phyloP scores from a whole-genome alignment of 495 filamentous ascomycete genomes.

The Physcia stellaris region DNA sequence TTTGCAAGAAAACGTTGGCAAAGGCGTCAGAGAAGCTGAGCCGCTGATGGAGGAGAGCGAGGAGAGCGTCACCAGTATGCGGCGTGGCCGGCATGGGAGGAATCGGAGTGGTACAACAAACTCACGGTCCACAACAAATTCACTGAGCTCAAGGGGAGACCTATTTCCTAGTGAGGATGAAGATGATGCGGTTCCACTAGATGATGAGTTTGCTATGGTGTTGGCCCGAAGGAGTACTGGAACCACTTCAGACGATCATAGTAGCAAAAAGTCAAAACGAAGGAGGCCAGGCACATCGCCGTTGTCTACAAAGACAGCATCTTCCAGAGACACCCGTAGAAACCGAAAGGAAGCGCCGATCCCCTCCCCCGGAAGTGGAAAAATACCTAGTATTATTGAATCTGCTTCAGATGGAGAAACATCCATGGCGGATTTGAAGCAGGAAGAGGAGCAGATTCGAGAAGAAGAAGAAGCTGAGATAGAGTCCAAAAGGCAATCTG shows the following conservation, averaged over 20 bases:
- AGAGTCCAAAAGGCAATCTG: constrained; percentile 55
- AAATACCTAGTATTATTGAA: constrained; percentile 14
- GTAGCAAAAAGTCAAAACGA: constrained; percentile 53
- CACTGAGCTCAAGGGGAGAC: constrained; percentile 83
- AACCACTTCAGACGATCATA: constrained; percentile 50
- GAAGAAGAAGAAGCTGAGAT: constrained; percentile 59
- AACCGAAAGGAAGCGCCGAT: constrained; percentile 23
- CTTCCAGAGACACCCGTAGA: constrained; percentile 30
- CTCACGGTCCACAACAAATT: constrained; percentile 78
- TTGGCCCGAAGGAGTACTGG: constrained; percentile 53
- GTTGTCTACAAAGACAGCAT: constrained; percentile 41
- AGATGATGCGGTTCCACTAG: constrained; percentile 80
- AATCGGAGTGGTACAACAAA: constrained; percentile 66
- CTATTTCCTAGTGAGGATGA: constrained; percentile 84
- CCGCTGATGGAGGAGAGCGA: constrained; percentile 56
- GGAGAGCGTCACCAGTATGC: constrained; percentile 17
- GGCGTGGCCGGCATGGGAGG: constrained; percentile 33
- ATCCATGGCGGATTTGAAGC: constrained; percentile 58
- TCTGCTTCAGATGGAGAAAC: constrained; percentile 23
- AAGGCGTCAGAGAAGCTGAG: constrained; percentile 41
- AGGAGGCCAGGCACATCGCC: constrained; percentile 43
- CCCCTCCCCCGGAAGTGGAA: constrained; percentile 16
- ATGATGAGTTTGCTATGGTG: constrained; percentile 81
- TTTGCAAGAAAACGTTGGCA: constrained; percentile 74
- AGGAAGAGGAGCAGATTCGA: constrained; percentile 58